Base-by-base conservation (phyloP, 495 filamentous ascomycete genomes). In the Thermothielavioides terrestris region DNA sequence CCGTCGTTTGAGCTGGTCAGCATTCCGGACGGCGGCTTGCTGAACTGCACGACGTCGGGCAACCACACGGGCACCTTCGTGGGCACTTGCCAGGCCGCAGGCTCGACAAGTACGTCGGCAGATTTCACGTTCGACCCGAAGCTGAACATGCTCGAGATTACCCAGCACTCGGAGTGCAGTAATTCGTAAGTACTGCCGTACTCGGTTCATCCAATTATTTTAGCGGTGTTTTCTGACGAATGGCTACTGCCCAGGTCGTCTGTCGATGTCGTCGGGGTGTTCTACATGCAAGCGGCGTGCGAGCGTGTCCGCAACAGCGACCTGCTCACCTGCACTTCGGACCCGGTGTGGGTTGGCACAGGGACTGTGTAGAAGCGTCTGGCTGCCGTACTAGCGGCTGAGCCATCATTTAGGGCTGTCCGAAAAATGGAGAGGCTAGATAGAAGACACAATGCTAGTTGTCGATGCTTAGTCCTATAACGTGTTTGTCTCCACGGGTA, bases 311-410 rank as follows among this genome's bases (percentile, higher is more conserved):
- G 50, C 20, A 50, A 54, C 44, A 62, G 62, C 34, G 52, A 63
- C 32, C 28, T 63, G 12, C 64, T 71, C 14, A 59, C 53, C 6
- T 71, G 68, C 32, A 62, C 49, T 12, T 66, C 63, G 14, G 47
- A 57, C 4, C 59, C 63, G 0, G 40, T 71, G 14, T 69, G 66
- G 68, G 57, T 71, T 43, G 68, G 68, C 6, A 68, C 65, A 1
- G 47, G 62, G 38, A 52, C 49, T 10, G 23, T 60, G 22, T 68
- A 40, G 53, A n/a, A n/a, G n/a, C n/a, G n/a, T n/a, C n/a, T n/a
- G n/a, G n/a, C n/a, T n/a, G n/a, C n/a, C n/a, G n/a, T n/a, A n/a
- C n/a, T n/a, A n/a, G n/a, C n/a, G n/a, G n/a, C n/a, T n/a, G n/a
- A n/a, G n/a, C n/a, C n/a, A n/a, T n/a, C n/a, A n/a, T n/a, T n/a